Base-by-base conservation (phyloP, 139 green algal species). In the Chlorella vulgaris region DNA sequence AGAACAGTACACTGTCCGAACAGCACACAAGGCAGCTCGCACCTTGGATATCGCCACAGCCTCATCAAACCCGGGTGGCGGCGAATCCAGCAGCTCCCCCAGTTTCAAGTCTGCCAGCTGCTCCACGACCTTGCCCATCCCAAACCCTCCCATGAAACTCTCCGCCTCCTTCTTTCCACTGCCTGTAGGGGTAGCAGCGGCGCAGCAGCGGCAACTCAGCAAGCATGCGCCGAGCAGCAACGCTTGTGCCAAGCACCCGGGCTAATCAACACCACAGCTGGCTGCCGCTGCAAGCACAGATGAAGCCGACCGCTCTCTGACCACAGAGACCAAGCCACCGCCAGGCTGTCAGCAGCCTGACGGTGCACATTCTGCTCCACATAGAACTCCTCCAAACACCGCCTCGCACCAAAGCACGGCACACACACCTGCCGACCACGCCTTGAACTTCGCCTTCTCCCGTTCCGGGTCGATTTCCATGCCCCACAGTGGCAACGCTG, bases 61-160 rank as follows among this genome's bases (percentile, higher is more conserved):
- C 86, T 99, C 96, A 78, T 99, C 96, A 69, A 99, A 88, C 0
- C 96, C 96, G 2, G 97, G 97, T 0, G 97, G 97, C 6, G 97
- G 95, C 10, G 95, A 99, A 87, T 98, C 93, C 38, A 99, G 93
- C 81, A 99, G 91, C 87, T 99, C 97, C 0, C 93, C 93, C 42
- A 99, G 89, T 83, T 98, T 97, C 0, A 99, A 87, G 39, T 98
- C 96, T 39, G 88, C 88, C 69, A 99, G 86, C 85, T 96, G 90
- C 24, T 93, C 88, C 55, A 90, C 82, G 3, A 98, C 60, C 38
- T 88, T 85, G 29, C 91, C 92, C 67, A 98, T 68, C 26, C 95
- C 95, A 77, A 99, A 90, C 40, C 85, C 81, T 18, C 90, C 88
- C 85, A 97, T 90, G 60, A 98, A 94, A 81, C 96, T 91, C 15